Evolutionary conservation across 2,329 filamentous ascomycete genomes (phyloP), one percentile per base, ranked within the genome.

Genomic region (Fusarium stilboides): DNA sequence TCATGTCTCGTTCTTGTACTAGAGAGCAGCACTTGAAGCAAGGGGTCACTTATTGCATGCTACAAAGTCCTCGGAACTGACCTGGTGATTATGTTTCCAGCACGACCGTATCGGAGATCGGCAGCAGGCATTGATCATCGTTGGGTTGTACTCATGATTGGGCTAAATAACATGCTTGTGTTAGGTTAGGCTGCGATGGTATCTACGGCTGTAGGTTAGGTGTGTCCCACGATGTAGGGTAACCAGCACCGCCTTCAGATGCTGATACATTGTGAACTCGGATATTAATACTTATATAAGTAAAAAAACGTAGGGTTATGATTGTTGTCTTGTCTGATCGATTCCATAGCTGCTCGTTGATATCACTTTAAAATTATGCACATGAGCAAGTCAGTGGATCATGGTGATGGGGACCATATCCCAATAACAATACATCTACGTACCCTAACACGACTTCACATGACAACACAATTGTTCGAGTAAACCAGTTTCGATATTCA

Each of bases 51-150:
- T 28, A 26, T 9, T 40, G 28, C 31, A 42, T 43, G 9, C 20
- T 42, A 31, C 28, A 10, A 10, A 31, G 28, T 31, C 14, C 24
- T 46, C 31, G 24, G 33, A 20, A 15, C 26, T 33, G n/a, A 36
- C 14, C 43, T 58, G 39, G 31, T 19, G 20, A 63, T 39, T 33
- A 28, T 28, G 42, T 45, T 58, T 39, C 42, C 33, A 39, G 26
- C 15, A 17, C 40, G 19, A 34, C 39, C 36, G 28, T 33, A 50
- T 49, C 57, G 45, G 43, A 63, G 57, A 69, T 69, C 67, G 62
- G 64, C 57, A 54, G 22, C 53, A 60, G 49, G 53, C 62, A 69
- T 52, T 40, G 40, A 53, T 65, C 34, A 19, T 36, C 33, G 28
- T 49, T 50, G n/a, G 46, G 31, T 67, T 36, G 34, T 49, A 37